Percentiles rank a stretch among this genome's conserved stretches.
Conservation (phyloP, 1,284 basidiomycete species). For the Apiotrichum laibachii region DNA sequence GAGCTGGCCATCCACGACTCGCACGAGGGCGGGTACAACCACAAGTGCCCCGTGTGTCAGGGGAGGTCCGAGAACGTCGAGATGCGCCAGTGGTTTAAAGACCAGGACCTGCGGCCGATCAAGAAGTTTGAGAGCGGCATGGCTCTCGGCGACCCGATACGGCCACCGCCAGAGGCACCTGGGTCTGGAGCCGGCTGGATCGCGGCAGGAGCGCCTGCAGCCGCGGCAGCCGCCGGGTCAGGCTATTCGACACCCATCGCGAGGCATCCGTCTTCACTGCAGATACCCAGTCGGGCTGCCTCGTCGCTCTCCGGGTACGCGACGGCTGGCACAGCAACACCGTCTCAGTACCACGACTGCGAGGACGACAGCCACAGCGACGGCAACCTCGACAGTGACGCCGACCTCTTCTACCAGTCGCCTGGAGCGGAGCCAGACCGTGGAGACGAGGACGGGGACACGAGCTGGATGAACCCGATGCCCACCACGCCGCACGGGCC, state of each 20-base stretch:
- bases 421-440: not conserved
- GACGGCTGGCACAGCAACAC: too few species aligned
- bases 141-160: not conserved
- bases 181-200: not conserved
- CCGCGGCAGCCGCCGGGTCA: too few species aligned
- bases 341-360: too few species aligned
- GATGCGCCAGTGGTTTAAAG: slow-evolving; percentile 8
- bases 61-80: not conserved
- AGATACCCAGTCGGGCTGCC: too few species aligned
- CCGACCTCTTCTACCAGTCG: not conserved
- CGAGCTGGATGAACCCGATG: not conserved
- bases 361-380: not conserved
- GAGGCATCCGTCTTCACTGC: too few species aligned
- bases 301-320: too few species aligned
- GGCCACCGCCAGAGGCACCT: not conserved
- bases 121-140: not conserved
- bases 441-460: not conserved
- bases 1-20: slow-evolving; percentile 6
- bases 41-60: slow-evolving; percentile 5
- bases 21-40: not conserved
- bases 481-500: not conserved
- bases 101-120: not conserved
- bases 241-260: too few species aligned
- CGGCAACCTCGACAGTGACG: not conserved
- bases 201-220: too few species aligned